These are phyloP conservation scores for Colletotrichum sp. DNA, from an alignment of 2,329 filamentous ascomycete species.

Conservation along the genomic window DNA sequence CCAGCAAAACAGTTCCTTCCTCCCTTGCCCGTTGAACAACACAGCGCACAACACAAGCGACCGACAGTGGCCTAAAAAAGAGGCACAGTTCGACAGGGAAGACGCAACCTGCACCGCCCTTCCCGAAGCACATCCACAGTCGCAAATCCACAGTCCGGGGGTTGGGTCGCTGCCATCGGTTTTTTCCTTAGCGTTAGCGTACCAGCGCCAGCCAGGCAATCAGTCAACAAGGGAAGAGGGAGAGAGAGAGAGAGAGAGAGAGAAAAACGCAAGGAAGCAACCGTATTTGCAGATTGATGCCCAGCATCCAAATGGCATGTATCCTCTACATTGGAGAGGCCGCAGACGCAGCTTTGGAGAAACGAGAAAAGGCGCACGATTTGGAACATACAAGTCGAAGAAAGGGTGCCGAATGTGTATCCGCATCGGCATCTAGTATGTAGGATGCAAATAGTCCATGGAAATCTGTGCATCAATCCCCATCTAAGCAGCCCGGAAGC, in stretches of 20 bases:
- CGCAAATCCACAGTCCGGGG: neutral
- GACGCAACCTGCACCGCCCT: conserved; percentile 10
- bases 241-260: neutral
- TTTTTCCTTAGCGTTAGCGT: neutral
- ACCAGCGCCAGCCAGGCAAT: neutral
- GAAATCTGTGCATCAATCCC: neutral
- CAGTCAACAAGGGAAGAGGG: neutral
- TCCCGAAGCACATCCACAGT: neutral
- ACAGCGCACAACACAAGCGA: neutral
- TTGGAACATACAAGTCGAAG: neutral
- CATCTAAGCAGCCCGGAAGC: neutral
- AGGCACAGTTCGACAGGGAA: neutral
- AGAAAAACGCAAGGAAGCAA: neutral
- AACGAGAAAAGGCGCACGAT: neutral
- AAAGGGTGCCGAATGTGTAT: neutral
- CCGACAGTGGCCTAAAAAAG: neutral
- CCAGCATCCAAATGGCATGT: neutral
- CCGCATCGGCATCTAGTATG: neutral
- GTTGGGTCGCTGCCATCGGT: neutral
- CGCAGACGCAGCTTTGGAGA: neutral
- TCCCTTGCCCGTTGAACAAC: neutral
- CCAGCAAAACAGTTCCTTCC: neutral
- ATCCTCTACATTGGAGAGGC: neutral
- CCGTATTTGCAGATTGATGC: neutral
- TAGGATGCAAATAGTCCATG: neutral